Evolutionary conservation across 257 asterid genomes (phyloP), one percentile per base, ranked within the genome.

Genomic region (Capsicum chinense): DNA sequence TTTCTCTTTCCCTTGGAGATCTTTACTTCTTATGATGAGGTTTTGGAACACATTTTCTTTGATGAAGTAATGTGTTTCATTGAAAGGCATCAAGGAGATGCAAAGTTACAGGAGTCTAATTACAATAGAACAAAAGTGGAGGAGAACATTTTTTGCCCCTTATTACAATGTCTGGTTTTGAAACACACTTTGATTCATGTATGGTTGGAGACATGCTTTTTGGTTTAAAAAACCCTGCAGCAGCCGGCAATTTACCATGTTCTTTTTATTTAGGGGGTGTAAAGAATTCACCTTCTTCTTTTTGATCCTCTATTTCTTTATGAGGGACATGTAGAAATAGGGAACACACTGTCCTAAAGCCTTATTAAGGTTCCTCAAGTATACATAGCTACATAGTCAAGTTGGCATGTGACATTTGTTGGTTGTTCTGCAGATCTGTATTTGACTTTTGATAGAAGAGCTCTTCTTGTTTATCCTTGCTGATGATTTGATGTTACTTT

Each of bases 381-480:
- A 48, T 21, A 19, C 60, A 48, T 73, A 48, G 42, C 4, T 37
- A 14, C 9, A 26, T 26, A 14, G 50, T 78, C 50, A 54, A 54
- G 82, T 33, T 54, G 64, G 48, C 33, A 33, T 54, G 48, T 17
- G 64, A 8, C 12, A 8, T 14, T 26, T 26, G 62, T 54, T 78
- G 81, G 39, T 16, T 50, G 62, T 74, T 74, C 47, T 74, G 81
- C 81, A 74, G 62, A 50, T 50, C 44, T 52, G 19, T 74, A 50
- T 69, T 69, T 74, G 64, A 5, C 26, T 76, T 76, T 54, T 76
- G 82, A 54, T 54, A 78, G 82, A 78, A 17, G 64, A 16, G 15
- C 50, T 33, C 63, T 78, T 54, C 82, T 54, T 54, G 26, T 52
- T 21, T 52, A 57, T 13, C 26, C 62, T 52, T 76, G 81, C 26